Conservation (phyloP, 192 early-diverging fungal genomes). For the Diversispora epigaea region DNA sequence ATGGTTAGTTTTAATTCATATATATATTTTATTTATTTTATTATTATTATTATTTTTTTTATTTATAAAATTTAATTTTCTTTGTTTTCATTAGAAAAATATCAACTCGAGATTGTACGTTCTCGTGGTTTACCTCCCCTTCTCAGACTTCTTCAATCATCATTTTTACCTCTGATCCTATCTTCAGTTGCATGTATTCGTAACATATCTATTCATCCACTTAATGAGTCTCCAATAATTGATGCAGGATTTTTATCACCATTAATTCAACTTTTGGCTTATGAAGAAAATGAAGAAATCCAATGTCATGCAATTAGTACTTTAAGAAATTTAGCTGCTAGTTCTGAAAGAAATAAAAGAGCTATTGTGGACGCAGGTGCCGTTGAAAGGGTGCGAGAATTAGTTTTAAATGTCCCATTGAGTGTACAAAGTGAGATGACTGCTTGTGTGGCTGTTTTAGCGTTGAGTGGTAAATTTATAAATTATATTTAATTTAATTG, state of each 20-base stretch:
- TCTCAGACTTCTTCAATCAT: conserved; percentile 71
- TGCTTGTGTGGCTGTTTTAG: conserved; percentile 81
- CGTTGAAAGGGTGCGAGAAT: conserved; percentile 65
- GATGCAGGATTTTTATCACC: conserved; percentile 74
- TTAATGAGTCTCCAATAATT: conserved; percentile 83
- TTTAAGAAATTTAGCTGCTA: conserved; percentile 79
- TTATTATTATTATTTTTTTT: not conserved
- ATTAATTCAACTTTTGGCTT: conserved; percentile 61
- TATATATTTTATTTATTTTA: not conserved
- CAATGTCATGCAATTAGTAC: conserved; percentile 86
- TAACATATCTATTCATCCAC: conserved; percentile 85
- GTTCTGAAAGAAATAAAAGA: conserved; percentile 72
- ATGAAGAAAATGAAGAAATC: conserved; percentile 76
- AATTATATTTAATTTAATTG: not conserved
- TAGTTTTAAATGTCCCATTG: conserved; percentile 55
- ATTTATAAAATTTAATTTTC: not conserved
- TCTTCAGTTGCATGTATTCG: conserved; percentile 86
- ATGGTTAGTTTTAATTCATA: conserved; percentile 45
- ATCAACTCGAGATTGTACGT: conserved; percentile 79
- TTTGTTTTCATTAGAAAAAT: conserved; percentile 62
- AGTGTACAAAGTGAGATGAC: conserved; percentile 80
- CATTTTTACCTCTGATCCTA: conserved; percentile 70
- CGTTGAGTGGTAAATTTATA: conserved; percentile 53
- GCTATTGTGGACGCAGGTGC: conserved; percentile 75
- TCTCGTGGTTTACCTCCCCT: conserved; percentile 73